Percentiles rank a stretch among this genome's conserved stretches.
These are phyloP conservation scores for Canna indica DNA, from an alignment of 176 grass and related monocot genomes.

Conservation along the genomic window DNA sequence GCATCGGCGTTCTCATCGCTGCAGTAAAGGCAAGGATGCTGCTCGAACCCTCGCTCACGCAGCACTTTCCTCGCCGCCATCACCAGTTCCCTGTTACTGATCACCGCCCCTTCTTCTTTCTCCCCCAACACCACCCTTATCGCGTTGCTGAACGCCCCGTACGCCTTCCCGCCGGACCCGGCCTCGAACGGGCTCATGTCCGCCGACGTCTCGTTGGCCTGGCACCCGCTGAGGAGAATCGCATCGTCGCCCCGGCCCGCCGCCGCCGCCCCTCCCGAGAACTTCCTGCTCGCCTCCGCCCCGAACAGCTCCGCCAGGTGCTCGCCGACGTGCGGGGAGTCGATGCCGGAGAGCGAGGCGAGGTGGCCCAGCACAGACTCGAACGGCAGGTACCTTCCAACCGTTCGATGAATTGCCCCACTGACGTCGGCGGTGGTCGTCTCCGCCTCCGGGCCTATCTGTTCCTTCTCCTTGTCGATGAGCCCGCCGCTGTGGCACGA, in stretches of 20 bases:
- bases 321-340: conserved; percentile 42
- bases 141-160: conserved; percentile 55
- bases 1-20: conserved; percentile 44
- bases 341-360: conserved; percentile 33
- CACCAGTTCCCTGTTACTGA: conserved; percentile 62
- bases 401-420: neutral
- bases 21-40: conserved; percentile 78
- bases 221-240: conserved; percentile 77
- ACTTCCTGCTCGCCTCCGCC: conserved; percentile 50
- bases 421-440: neutral
- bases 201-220: conserved; percentile 55
- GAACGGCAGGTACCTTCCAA: conserved; percentile 35
- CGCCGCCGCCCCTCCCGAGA: neutral
- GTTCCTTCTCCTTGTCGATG: conserved; percentile 86
- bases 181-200: conserved; percentile 34
- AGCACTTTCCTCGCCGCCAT: conserved; percentile 30
- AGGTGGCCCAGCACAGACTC: conserved; percentile 37
- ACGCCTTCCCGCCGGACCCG: conserved; percentile 30
- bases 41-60: conserved; percentile 17
- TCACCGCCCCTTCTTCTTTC: conserved; percentile 24
- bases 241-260: conserved; percentile 21
- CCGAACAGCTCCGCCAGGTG: conserved; percentile 63
- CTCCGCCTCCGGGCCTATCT: conserved; percentile 45
- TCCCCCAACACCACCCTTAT: conserved; percentile 38
- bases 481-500: conserved; percentile 94